Evolutionary conservation across 441 rosid species (phyloP).

Genomic region (Theobroma grandiflorum): DNA sequence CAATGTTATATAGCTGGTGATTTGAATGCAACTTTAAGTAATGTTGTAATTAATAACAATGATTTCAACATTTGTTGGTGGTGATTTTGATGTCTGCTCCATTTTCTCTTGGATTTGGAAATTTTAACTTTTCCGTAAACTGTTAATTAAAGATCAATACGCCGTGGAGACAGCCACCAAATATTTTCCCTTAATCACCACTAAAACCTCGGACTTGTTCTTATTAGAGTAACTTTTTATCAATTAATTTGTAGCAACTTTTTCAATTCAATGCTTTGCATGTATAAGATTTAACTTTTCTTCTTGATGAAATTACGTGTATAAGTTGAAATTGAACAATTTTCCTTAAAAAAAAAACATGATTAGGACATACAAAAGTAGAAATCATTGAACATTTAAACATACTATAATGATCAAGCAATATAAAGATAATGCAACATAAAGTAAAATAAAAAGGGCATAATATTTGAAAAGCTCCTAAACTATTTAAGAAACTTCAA

Average conservation of each 20-base stretch:
- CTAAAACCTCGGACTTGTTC: neutral
- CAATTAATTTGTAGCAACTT: no score
- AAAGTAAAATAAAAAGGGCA: no score
- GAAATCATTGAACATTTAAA: no score
- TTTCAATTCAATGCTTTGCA: neutral
- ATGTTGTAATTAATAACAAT: slow-evolving; percentile 19
- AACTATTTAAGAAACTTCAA: no score
- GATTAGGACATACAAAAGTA: no score
- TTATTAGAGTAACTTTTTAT: neutral
- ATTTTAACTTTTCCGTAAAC: neutral
- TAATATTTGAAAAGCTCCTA: no score
- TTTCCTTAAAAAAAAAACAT: neutral
- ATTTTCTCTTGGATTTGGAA: neutral
- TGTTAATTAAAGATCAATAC: neutral
- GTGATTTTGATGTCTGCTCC: neutral
- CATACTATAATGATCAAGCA: no score
- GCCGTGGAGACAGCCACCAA: neutral
- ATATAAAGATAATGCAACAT: no score
- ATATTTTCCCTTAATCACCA: neutral
- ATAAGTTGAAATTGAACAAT: neutral
- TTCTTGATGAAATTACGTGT: neutral
- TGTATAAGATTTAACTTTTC: no score
- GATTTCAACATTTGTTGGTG: neutral
- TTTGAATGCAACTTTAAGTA: slow-evolving; percentile 22
- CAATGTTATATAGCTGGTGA: neutral